Evolutionary conservation across 179 eudicot genomes (phyloP).

Genomic region (Corrigiola litoralis): DNA sequence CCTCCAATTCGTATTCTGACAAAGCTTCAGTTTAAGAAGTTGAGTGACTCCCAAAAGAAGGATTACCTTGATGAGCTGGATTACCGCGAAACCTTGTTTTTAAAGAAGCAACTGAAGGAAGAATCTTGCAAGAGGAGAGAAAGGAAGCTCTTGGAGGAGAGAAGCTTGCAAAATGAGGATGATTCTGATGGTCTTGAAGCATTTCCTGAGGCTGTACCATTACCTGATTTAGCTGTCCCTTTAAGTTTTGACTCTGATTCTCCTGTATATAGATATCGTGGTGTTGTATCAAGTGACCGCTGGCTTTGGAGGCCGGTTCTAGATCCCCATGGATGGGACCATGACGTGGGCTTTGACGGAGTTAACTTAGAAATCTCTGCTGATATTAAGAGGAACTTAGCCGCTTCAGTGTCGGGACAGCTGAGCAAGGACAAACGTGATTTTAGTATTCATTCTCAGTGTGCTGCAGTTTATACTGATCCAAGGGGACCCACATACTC

Average conservation of each 20-base stretch:
- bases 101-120: constrained; percentile 83
- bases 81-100: constrained; percentile 78
- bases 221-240: constrained; percentile 80
- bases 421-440: constrained; percentile 92
- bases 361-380: constrained; percentile 59
- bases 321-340: constrained; percentile 95
- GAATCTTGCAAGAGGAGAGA: constrained; percentile 44
- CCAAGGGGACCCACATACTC: constrained; percentile 55
- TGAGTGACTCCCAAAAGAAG: constrained; percentile 62
- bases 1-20: constrained; percentile 86
- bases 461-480: constrained; percentile 47
- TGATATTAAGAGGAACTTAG: constrained; percentile 42
- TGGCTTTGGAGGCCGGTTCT: constrained; percentile 82
- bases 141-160: constrained; percentile 25
- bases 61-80: constrained; percentile 91
- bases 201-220: constrained; percentile 53
- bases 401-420: constrained; percentile 66
- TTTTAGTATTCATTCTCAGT: constrained; percentile 72
- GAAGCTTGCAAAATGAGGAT: constrained; percentile 22
- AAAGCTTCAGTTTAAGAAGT: constrained; percentile 63
- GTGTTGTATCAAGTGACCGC: constrained; percentile 53
- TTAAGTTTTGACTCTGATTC: constrained; percentile 70
- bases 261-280: constrained; percentile 67
- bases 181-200: constrained; percentile 35
- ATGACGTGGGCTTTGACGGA: constrained; percentile 91